Percentiles rank a stretch among this genome's conserved stretches.
phyloP scores from a whole-genome alignment of 164 flowering plant genomes.

The Vitis cinerea region DNA sequence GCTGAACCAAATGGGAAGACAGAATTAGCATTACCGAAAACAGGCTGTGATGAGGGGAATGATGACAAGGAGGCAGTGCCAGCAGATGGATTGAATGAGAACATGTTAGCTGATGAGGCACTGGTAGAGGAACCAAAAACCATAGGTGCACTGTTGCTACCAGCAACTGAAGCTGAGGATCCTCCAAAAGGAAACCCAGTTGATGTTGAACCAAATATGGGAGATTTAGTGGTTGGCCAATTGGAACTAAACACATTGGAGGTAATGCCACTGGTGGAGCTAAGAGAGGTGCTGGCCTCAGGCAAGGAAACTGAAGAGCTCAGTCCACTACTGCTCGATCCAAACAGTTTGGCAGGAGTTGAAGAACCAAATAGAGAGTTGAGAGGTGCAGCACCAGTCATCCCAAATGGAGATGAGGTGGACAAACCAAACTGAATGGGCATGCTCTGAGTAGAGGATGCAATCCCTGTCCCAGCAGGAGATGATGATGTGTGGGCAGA shows the following conservation, averaged over 20 bases:
- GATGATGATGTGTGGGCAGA: conserved; percentile 21
- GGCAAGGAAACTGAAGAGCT: conserved; percentile 37
- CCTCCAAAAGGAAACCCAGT: conserved; percentile 49
- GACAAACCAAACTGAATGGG: conserved; percentile 54
- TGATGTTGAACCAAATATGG: conserved; percentile 34
- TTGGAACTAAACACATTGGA: conserved; percentile 38
- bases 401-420: conserved; percentile 40
- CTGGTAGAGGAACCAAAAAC: conserved; percentile 31
- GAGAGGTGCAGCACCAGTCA: conserved; percentile 32
- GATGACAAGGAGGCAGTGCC: conserved; percentile 24
- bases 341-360: conserved; percentile 30
- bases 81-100: conserved; percentile 50
- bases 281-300: conserved; percentile 11
- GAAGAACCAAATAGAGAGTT: conserved; percentile 42
- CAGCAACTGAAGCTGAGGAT: conserved; percentile 31
- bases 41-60: conserved; percentile 29
- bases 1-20: conserved; percentile 37
- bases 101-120: conserved; percentile 36
- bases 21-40: conserved; percentile 38
- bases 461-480: conserved; percentile 25
- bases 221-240: conserved; percentile 31
- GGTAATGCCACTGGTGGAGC: conserved; percentile 25
- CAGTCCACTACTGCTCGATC: conserved; percentile 32
- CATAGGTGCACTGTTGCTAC: conserved; percentile 25
- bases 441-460: conserved; percentile 31